Evolutionary conservation across 2,329 filamentous ascomycete genomes (phyloP), one percentile per base, ranked within the genome.

Genomic region (Fusarium sp.): DNA sequence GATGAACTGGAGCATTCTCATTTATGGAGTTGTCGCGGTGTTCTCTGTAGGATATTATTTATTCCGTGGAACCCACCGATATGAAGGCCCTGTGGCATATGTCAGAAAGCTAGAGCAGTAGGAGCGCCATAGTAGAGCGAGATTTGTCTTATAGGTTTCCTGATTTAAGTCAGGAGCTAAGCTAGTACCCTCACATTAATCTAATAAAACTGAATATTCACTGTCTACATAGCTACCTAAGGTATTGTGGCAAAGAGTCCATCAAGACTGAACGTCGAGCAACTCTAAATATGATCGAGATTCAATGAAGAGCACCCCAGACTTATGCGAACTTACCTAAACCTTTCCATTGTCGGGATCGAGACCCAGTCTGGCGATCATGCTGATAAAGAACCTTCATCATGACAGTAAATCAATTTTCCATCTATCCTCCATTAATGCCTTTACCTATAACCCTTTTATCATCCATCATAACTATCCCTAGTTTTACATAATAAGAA

Each of bases 401-500:
- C 20, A n/a, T 24, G 12, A 20, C 3, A 44, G 22, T 2, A 44
- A 56, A 56, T 44, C 26, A 56, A 44, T 20, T 51, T 47, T 5
- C 18, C 42, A n/a, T 50, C 41, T n/a, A 36, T 54, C 36, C n/a
- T 17, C 22, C 28, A n/a, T 6, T 5, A 34, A 55, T 47, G 18
- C 57, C 57, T 54, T 22, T 41, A 6, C 15, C 20, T 9, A 2
- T 28, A 14, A 20, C 32, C 24, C 20, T 18, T 50, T 22, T 18
- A 20, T 58, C 24, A 15, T n/a, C n/a, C 30, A 20, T 36, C 18
- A 4, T 38, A 18, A 38, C 18, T 12, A 39, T 24, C 20, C 36
- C 20, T 11, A 13, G 4, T 15, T 36, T 42, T 73, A 81, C 78
- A 81, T 80, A 10, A 79, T 71, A n/a, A 81, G 54, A 13, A 81